Evolutionary conservation across 139 green algal species (phyloP), one percentile per base, ranked within the genome.

Genomic region (Chlorella sp.): DNA sequence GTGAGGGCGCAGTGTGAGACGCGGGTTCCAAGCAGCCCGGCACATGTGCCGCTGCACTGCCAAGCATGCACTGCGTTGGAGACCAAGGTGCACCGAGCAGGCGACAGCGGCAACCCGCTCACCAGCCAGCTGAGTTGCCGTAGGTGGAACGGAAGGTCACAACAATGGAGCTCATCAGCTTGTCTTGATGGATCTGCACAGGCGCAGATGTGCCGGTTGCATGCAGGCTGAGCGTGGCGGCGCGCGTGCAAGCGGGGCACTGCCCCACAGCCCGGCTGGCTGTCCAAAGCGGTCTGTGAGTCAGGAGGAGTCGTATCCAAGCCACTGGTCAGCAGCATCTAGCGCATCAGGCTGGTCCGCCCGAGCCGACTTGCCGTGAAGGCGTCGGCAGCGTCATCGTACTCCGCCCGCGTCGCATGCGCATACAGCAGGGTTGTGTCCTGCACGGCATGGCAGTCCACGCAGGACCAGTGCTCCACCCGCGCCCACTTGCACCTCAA

Each of bases 401-500:
- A 78, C 1, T 78, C 21, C 4, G 25, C 26, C 23, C 13, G 25
- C 12, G 39, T 38, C 7, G 34, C 70, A 7, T 32, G 56, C 12
- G 70, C 70, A 21, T 60, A 28, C 39, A 78, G 39, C 39, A 78
- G 39, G 26, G 30, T 32, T 0, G 70, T 60, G 39, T 36, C 26
- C 25, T 12, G 12, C 25, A 78, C 12, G 2, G 51, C 51, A 7
- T 17, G 13, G 70, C 70, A 78, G 70, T 38, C 30, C 11, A 32
- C 70, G 26, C 70, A 78, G 39, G 25, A 38, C 70, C 70, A 78
- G 13, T 34, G 25, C 21, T 47, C 70, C 39, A 78, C 70, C 17
- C 70, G 70, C 39, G 70, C 25, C 70, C 70, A 78, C 70, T 78
- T 78, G 70, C 70, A 78, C 32, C 70, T 39, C 39, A 78, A 32